Percentiles rank a stretch among this genome's conserved stretches.
These are phyloP conservation scores for Pythium vanterpoolii DNA, from an alignment of 352 stramenopile genomes.

Conservation along the genomic window DNA sequence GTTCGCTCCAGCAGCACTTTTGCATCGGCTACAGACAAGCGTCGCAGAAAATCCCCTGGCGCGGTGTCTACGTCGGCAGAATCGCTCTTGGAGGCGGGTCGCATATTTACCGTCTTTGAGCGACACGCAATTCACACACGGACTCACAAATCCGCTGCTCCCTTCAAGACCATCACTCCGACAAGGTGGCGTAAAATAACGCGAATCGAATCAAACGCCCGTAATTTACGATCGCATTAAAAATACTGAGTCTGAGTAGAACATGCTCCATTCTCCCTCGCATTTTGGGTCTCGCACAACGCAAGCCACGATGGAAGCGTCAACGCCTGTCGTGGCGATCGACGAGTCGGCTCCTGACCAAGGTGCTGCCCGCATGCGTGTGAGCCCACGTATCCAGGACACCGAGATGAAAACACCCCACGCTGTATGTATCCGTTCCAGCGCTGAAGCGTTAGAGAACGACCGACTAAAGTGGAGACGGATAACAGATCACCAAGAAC, in stretches of 20 bases:
- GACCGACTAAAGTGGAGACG: neutral
- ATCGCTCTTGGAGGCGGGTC: slow-evolving; percentile 23
- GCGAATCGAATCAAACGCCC: slow-evolving; percentile 11
- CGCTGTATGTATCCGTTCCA: slow-evolving; percentile 3
- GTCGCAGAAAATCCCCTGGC: slow-evolving; percentile 63
- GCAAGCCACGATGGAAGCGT: slow-evolving; percentile 1
- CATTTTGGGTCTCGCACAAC: neutral
- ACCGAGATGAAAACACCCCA: slow-evolving; percentile 1
- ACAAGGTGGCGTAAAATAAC: slow-evolving; percentile 6
- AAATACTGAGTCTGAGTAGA: neutral
- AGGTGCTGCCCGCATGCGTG: slow-evolving; percentile 4
- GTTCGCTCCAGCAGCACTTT: slow-evolving; percentile 80
- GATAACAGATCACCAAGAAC: neutral
- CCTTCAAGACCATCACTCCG: slow-evolving; percentile 30
- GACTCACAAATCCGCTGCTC: neutral
- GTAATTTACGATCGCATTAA: neutral
- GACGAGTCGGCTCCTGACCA: slow-evolving; percentile 13
- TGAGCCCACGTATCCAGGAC: slow-evolving; percentile 12
- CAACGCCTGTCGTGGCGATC: neutral
- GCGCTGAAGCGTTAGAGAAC: neutral
- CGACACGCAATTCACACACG: neutral
- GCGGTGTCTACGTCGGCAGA: slow-evolving; percentile 13
- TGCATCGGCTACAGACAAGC: slow-evolving; percentile 76
- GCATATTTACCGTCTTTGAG: neutral
- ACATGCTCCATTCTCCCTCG: neutral